phyloP scores from a whole-genome alignment of 352 stramenopile species.

The Phytophthora tentaculata region DNA sequence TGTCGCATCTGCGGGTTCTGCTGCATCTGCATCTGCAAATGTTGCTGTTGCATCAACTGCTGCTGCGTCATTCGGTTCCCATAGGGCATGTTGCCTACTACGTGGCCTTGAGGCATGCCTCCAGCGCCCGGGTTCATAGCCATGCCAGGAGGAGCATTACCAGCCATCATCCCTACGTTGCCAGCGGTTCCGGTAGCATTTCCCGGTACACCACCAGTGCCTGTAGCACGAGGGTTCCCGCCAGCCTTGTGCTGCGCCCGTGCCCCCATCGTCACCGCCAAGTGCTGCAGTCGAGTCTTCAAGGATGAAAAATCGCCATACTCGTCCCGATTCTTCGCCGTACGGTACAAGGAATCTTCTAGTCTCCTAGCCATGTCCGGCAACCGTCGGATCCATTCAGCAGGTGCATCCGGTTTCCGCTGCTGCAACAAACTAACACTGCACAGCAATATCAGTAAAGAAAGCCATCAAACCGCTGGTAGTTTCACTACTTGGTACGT shows the following conservation, averaged over 20 bases:
- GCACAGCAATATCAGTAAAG: slow-evolving; percentile 12
- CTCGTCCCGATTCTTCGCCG: slow-evolving; percentile 92
- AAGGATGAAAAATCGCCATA: slow-evolving; percentile 97
- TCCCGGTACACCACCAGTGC: slow-evolving; percentile 39
- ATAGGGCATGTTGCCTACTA: slow-evolving; percentile 79
- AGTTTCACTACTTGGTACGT: slow-evolving; percentile 21
- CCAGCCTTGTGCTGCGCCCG: slow-evolving; percentile 80
- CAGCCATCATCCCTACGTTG: slow-evolving; percentile 58
- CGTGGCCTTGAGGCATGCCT: slow-evolving; percentile 65
- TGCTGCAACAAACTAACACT: slow-evolving; percentile 96
- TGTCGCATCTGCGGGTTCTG: slow-evolving; percentile 83
- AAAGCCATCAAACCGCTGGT: background rate
- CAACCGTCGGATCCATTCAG: slow-evolving; percentile 97
- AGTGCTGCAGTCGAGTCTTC: slow-evolving; percentile 96
- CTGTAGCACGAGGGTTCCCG: slow-evolving; percentile 51
- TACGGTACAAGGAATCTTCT: slow-evolving; percentile 97
- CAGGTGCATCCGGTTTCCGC: slow-evolving; percentile 95
- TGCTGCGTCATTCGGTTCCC: slow-evolving; percentile 83
- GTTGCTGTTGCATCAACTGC: slow-evolving; percentile 77
- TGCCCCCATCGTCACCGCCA: slow-evolving; percentile 92
- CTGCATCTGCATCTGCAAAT: slow-evolving; percentile 84
- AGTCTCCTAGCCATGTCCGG: slow-evolving; percentile 98
- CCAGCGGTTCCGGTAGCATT: slow-evolving; percentile 29
- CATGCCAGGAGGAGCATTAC: slow-evolving; percentile 51
- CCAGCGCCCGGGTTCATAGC: slow-evolving; percentile 53